Evolutionary conservation across 768 basidiomycete genomes (phyloP).

Genomic region (Pleurotus pulmonarius): DNA sequence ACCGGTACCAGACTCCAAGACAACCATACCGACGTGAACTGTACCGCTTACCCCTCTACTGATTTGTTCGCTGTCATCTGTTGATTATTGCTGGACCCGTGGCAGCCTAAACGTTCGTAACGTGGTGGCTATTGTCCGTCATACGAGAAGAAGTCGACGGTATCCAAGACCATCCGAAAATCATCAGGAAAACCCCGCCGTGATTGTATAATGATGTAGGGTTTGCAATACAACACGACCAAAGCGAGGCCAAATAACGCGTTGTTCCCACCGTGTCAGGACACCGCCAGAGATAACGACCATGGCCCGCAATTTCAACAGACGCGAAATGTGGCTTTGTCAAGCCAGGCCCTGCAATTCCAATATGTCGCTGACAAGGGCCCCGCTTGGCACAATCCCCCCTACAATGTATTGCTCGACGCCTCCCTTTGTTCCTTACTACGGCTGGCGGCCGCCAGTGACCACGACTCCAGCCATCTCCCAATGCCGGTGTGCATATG

Average conservation of each 20-base stretch:
- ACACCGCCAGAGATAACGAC: background rate
- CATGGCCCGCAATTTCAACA: background rate
- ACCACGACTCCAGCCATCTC: slow-evolving; percentile 10
- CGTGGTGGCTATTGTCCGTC: no score
- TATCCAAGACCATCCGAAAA: no score
- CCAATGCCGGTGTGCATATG: slow-evolving; percentile 8
- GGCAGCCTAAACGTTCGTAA: no score
- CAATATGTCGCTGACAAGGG: background rate
- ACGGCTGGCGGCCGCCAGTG: slow-evolving; percentile 20
- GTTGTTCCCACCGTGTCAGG: background rate
- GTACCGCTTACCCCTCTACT: no score
- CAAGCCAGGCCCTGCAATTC: background rate
- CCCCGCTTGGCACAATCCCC: slow-evolving; percentile 15
- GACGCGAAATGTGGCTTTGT: background rate
- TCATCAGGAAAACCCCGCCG: background rate
- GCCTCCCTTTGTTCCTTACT: no score
- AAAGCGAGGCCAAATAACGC: background rate
- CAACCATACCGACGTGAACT: no score
- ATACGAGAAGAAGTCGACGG: no score
- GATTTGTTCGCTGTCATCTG: no score
- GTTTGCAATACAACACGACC: background rate
- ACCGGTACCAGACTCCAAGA: no score
- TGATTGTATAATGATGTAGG: background rate
- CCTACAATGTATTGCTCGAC: background rate
- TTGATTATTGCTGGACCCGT: no score